Evolutionary conservation across 2,329 filamentous ascomycete species (phyloP).

Genomic region (Coleophoma crateriformis): DNA sequence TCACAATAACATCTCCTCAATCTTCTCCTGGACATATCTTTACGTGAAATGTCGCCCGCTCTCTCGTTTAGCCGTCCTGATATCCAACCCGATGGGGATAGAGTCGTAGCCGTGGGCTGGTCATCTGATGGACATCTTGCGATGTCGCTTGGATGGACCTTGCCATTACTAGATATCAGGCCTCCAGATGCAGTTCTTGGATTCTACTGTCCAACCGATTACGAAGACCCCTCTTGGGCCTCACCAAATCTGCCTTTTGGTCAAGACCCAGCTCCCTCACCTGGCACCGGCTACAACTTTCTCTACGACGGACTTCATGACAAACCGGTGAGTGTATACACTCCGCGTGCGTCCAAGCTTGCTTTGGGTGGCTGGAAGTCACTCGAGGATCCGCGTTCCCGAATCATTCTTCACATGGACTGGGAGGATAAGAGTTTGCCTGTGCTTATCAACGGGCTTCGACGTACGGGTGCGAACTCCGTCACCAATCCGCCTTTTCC

Average conservation of each 20-base stretch:
- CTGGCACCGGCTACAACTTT: constrained; percentile 19
- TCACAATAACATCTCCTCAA: no score
- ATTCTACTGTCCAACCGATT: constrained; percentile 39
- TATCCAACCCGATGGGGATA: constrained; percentile 20
- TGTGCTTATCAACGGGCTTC: constrained; percentile 26
- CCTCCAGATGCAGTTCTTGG: constrained; percentile 36
- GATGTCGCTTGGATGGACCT: constrained; percentile 35
- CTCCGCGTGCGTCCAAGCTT: constrained; percentile 1
- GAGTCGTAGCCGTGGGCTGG: constrained; percentile 39
- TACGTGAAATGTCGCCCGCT: no score
- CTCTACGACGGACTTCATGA: constrained; percentile 20
- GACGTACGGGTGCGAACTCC: not conserved
- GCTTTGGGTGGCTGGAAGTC: constrained; percentile 16
- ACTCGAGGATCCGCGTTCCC: constrained; percentile 27
- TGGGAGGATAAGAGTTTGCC: constrained; percentile 32
- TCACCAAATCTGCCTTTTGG: constrained; percentile 11
- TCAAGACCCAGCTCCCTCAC: constrained; percentile 4
- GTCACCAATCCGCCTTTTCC: no score
- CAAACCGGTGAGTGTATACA: constrained; percentile 17
- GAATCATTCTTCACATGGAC: constrained; percentile 36
- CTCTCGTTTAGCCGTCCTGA: not conserved
- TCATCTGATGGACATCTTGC: constrained; percentile 42
- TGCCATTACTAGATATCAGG: constrained; percentile 17
- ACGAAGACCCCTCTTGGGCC: constrained; percentile 20
- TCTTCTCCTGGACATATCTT: no score